phyloP scores from a whole-genome alignment of 163 green algal species.

The Scenedesmus sp. region DNA sequence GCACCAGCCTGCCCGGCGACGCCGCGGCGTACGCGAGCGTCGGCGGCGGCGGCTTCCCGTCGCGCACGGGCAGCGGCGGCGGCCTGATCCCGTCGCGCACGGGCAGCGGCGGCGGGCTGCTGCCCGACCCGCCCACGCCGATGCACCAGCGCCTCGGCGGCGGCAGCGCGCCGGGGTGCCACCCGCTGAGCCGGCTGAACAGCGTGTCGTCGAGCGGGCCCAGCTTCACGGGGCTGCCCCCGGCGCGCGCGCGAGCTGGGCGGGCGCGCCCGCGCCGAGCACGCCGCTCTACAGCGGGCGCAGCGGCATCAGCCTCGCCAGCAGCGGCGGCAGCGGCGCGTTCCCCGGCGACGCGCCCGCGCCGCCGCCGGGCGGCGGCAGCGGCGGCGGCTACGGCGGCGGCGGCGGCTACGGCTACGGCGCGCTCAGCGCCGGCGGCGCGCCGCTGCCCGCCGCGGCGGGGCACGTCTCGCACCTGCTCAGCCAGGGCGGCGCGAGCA shows the following conservation, averaged over 20 bases:
- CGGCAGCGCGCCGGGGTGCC: slow-evolving; percentile 17
- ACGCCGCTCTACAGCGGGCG: no score
- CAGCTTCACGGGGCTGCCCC: no score
- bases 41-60: not conserved
- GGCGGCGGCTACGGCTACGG: not conserved
- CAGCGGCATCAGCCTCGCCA: no score
- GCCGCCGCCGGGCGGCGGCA: not conserved
- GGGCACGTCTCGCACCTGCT: no score
- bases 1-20: not conserved
- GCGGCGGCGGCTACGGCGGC: not conserved
- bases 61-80: no score
- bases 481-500: no score
- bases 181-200: slow-evolving; percentile 18
- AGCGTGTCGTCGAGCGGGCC: not conserved
- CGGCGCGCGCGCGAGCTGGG: no score
- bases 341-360: not conserved
- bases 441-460: no score
- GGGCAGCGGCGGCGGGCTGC: no score
- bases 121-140: no score
- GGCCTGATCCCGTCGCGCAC: no score
- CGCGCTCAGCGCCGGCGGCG: not conserved
- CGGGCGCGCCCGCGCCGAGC: no score
- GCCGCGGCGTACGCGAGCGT: not conserved
- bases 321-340: not conserved
- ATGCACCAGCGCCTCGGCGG: not conserved